phyloP scores from a whole-genome alignment of 345 rosid species.

The Erysimum cheiranthoides region DNA sequence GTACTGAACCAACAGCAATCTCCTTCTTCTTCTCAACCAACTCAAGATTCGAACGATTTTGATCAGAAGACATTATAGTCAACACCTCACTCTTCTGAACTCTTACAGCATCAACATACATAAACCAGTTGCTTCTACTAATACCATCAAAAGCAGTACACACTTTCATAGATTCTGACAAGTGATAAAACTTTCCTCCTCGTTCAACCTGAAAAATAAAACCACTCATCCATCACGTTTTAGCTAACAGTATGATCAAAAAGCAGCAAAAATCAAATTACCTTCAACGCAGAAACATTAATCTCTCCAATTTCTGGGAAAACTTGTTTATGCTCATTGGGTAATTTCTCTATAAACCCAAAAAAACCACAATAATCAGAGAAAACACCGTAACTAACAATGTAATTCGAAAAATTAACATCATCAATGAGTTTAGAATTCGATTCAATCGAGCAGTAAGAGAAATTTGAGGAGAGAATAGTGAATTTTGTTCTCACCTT shows the following conservation, averaged over 20 bases:
- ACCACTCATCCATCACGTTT: not conserved
- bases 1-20: constrained; percentile 14
- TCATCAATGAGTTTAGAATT: not conserved
- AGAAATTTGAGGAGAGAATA: not conserved
- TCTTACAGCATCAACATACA: constrained; percentile 57
- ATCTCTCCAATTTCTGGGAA: constrained; percentile 27
- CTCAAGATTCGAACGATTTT: constrained; percentile 17
- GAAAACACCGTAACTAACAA: not conserved
- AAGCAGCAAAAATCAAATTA: not conserved
- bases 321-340: constrained; percentile 10
- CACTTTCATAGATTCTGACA: constrained; percentile 59
- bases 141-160: constrained; percentile 54
- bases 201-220: constrained; percentile 38
- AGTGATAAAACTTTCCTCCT: constrained; percentile 53
- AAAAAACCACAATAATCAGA: not conserved
- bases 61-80: constrained; percentile 37
- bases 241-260: too few relatives aligned
- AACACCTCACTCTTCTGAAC: constrained; percentile 29
- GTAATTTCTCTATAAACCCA: constrained; percentile 4
- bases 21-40: constrained; percentile 33
- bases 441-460: not conserved
- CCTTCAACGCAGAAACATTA: constrained; percentile 21
- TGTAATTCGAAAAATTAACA: not conserved
- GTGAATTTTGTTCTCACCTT: constrained; percentile 35
- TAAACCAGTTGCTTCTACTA: constrained; percentile 52